Percentiles rank a stretch among this genome's conserved stretches.
phyloP scores from a whole-genome alignment of 2,329 filamentous ascomycete genomes.

The Fusarium cicatricum region DNA sequence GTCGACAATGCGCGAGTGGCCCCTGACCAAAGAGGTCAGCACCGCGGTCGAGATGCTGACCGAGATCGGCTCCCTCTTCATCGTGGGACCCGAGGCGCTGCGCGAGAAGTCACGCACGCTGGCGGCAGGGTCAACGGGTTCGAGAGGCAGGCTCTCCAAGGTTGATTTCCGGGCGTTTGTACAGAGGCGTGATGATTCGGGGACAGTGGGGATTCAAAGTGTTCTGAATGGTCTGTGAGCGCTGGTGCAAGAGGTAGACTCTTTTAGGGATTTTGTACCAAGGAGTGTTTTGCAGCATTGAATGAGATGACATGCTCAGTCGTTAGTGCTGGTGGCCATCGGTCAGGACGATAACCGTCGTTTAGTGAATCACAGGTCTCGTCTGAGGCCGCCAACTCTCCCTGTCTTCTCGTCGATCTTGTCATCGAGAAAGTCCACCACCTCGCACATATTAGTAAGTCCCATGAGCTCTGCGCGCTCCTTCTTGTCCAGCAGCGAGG shows the following conservation, averaged over 20 bases:
- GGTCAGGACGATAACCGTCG: background rate
- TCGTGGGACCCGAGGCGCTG: slow-evolving; percentile 84
- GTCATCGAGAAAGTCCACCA: slow-evolving; percentile 68
- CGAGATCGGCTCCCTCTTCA: slow-evolving; percentile 95
- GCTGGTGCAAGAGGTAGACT: slow-evolving; percentile 12
- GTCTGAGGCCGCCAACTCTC: slow-evolving; percentile 42
- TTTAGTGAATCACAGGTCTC: slow-evolving; percentile 43
- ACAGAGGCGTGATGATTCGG: slow-evolving; percentile 82
- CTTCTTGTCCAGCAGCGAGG: slow-evolving; percentile 61
- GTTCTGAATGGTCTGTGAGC: slow-evolving; percentile 71
- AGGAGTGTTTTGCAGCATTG: slow-evolving; percentile 24
- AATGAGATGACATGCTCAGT: slow-evolving; percentile 39
- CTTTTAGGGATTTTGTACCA: slow-evolving; percentile 14
- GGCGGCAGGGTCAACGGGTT: slow-evolving; percentile 51
- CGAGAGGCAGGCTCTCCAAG: slow-evolving; percentile 66
- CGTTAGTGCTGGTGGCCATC: background rate
- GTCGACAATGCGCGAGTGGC: slow-evolving; percentile 84
- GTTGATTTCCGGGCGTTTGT: slow-evolving; percentile 85
- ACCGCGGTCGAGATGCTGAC: slow-evolving; percentile 83
- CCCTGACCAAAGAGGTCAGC: slow-evolving; percentile 72
- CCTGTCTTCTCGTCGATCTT: slow-evolving; percentile 51
- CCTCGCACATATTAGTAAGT: slow-evolving; percentile 62
- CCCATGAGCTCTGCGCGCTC: slow-evolving; percentile 61
- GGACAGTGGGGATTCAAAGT: slow-evolving; percentile 81
- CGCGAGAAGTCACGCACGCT: slow-evolving; percentile 73